Evolutionary conservation across 352 stramenopile species (phyloP), one percentile per base, ranked within the genome.

Genomic region (Plasmopara viticola): DNA sequence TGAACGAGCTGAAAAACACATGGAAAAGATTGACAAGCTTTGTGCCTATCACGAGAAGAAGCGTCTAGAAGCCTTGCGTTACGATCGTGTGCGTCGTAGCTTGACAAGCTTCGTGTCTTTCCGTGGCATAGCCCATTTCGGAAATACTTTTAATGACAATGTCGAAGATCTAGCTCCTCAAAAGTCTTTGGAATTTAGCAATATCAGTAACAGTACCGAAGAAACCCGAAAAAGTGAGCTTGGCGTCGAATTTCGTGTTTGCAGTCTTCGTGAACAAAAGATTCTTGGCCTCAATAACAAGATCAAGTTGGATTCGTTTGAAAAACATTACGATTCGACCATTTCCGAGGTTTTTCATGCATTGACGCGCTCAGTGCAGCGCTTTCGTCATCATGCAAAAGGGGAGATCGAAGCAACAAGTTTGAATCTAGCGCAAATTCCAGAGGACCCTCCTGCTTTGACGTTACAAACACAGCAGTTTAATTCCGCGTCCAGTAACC

Each of bases 1-100:
- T 0, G 77, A 72, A 8, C 60, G 77, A 18, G 74, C 77, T 0
- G 56, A 72, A 34, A 56, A 42, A 31, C 74, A 87, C 49, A 71
- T 87, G 62, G 70, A 82, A 31, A 80, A 78, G 18, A 61, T 86
- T 0, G 67, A 80, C 28, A 87, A 84, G 57, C 62, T 86, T 1
- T 47, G 49, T 12, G 72, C 65, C 12, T 87, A 78, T 46, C 59
- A 66, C 0, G 62, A 74, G 31, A 86, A 86, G 48, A 78, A 81
- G 46, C 56, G 56, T 4, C 49, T 66, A 2, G 74, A 84, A 25
- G 45, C 39, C 0, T 29, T 25, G 20, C 20, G 20, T 25, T 25
- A 25, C 20, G 20, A 25, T 25, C 20, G 20, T 25, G 20, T 25
- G 20, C 20, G 20, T 25, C 20, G 20, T 25, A 25, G 20, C 20